A percentile compares a stretch with the other conserved stretches of the same genome.
phyloP scores from a whole-genome alignment of 1,284 basidiomycete species.

The Austroboletus novae-zelandiae region DNA sequence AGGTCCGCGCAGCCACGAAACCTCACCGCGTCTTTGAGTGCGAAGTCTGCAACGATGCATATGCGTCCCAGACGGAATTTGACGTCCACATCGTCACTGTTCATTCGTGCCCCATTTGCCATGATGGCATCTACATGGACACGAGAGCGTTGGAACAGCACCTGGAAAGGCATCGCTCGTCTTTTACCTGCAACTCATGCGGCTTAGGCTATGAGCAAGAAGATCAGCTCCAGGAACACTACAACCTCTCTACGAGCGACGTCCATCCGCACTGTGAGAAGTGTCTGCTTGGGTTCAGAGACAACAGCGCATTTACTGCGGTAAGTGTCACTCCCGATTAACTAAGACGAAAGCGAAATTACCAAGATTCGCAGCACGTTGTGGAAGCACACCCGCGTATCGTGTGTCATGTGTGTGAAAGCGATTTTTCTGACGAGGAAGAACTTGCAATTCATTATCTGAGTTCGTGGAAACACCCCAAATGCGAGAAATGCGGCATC shows the following conservation, averaged over 20 bases:
- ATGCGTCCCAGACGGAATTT: constrained; percentile 23
- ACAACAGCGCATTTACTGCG: constrained; percentile 8
- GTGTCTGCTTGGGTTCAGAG: constrained; percentile 26
- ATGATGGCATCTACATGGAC: constrained; percentile 32
- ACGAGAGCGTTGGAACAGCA: constrained; percentile 25
- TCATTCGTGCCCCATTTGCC: constrained; percentile 33
- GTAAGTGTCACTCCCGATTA: constrained; percentile 17
- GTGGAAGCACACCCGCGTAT: constrained; percentile 28
- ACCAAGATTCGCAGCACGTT: constrained; percentile 20
- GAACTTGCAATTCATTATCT: constrained; percentile 26
- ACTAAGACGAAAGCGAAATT: neutral
- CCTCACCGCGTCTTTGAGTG: constrained; percentile 17
- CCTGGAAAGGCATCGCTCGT: constrained; percentile 28
- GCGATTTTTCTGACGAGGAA: constrained; percentile 21
- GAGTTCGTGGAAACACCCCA: constrained; percentile 27
- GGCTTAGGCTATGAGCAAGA: constrained; percentile 26
- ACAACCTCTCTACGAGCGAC: constrained; percentile 20
- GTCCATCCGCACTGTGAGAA: constrained; percentile 28
- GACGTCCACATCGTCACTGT: constrained; percentile 31
- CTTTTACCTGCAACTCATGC: constrained; percentile 26
- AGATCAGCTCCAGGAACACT: constrained; percentile 28
- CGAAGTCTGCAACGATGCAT: constrained; percentile 26
- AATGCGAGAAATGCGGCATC: constrained; percentile 24
- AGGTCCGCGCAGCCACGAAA: constrained; percentile 1
- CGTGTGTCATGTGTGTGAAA: constrained; percentile 26